Percentiles rank a stretch among this genome's conserved stretches.
Evolutionary conservation across 306 rosid genomes (phyloP).

Genomic region (Castanea sativa): DNA sequence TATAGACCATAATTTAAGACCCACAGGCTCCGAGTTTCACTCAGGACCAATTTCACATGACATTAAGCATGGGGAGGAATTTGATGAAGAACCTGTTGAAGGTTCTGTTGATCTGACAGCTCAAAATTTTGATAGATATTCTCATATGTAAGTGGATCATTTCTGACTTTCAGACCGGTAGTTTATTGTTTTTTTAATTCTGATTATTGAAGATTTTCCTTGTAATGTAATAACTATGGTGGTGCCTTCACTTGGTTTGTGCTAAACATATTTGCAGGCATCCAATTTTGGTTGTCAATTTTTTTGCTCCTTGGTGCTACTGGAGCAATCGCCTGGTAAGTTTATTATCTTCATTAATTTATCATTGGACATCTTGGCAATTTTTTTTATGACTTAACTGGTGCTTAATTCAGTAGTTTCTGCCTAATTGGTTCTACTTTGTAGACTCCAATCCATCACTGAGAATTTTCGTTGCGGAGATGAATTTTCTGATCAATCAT

Average conservation of each 20-base stretch:
- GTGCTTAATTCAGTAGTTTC: not conserved
- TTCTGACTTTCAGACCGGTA: slow-evolving; percentile 26
- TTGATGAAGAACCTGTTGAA: slow-evolving; percentile 63
- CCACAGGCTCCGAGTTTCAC: slow-evolving; percentile 84
- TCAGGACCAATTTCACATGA: slow-evolving; percentile 55
- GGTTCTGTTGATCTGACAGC: slow-evolving; percentile 51
- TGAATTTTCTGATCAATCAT: not conserved
- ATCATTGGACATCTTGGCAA: slow-evolving; percentile 8
- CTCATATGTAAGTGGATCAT: slow-evolving; percentile 67
- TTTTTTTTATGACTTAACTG: not conserved
- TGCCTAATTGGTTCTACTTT: not conserved
- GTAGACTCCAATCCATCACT: not conserved
- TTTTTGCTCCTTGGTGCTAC: slow-evolving; percentile 96
- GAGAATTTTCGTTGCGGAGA: not conserved
- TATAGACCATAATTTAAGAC: slow-evolving; percentile 67
- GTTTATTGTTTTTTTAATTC: not conserved
- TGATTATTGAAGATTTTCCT: not conserved
- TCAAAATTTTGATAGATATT: slow-evolving; percentile 59
- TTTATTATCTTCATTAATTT: slow-evolving; percentile 16
- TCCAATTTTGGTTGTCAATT: slow-evolving; percentile 78
- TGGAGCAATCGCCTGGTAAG: slow-evolving; percentile 97
- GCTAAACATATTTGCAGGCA: slow-evolving; percentile 50
- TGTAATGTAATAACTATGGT: not conserved
- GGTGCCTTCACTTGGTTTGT: slow-evolving; percentile 8
- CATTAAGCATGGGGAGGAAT: slow-evolving; percentile 87